A percentile compares a stretch with the other conserved stretches of the same genome.
Conservation (phyloP, 1,284 basidiomycete genomes). For the Hortiboletus rubellus region DNA sequence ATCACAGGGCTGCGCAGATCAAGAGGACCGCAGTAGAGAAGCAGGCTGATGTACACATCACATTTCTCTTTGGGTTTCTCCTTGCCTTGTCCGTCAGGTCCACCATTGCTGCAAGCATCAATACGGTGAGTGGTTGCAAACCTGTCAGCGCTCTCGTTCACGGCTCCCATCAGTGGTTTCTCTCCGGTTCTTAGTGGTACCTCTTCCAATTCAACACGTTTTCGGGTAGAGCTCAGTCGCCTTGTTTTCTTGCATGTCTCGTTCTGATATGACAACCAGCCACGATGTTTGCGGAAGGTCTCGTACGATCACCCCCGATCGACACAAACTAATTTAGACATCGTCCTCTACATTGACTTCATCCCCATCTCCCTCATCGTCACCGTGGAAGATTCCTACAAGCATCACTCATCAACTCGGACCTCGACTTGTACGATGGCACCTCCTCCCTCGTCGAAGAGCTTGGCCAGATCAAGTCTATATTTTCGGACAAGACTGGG, state of each 20-base stretch:
- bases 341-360: slow-evolving; percentile 99
- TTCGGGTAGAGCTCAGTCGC: too few relatives aligned
- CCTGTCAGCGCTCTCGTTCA: too few relatives aligned
- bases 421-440: slow-evolving; percentile 96
- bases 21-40: slow-evolving; percentile 96
- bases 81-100: too few relatives aligned
- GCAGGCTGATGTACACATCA: slow-evolving; percentile 95
- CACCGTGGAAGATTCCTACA: slow-evolving; percentile 99
- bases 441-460: slow-evolving; percentile 98
- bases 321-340: slow-evolving; percentile 50
- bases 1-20: slow-evolving; percentile 82
- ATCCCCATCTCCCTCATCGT: slow-evolving; percentile 99
- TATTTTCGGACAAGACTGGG: slow-evolving; percentile 98
- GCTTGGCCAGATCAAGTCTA: slow-evolving; percentile 97
- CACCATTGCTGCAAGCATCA: too few relatives aligned
- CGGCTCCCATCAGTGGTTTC: too few relatives aligned
- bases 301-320: background rate
- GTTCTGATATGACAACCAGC: slow-evolving; percentile 44
- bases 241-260: too few relatives aligned
- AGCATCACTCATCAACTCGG: slow-evolving; percentile 95
- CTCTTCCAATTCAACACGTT: too few relatives aligned
- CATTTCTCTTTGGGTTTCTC: slow-evolving; percentile 86
- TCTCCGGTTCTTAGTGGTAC: too few relatives aligned
- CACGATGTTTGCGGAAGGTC: slow-evolving; percentile 80
- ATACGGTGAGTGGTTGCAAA: too few relatives aligned